phyloP scores from a whole-genome alignment of 768 basidiomycete genomes.

The Suillus weaverae region DNA sequence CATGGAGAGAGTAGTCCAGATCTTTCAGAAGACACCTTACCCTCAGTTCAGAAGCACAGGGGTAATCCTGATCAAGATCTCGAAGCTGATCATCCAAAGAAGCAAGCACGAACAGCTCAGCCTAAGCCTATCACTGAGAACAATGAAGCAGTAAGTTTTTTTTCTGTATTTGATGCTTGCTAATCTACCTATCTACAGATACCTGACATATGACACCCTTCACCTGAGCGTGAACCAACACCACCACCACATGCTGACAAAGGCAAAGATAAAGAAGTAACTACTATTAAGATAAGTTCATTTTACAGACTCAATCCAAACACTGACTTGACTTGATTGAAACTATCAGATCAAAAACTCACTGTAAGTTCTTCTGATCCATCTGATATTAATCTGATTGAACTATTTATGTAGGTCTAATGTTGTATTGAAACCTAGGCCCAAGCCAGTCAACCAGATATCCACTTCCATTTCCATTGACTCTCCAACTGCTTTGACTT shows the following conservation, averaged over 20 bases:
- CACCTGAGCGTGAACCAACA: background rate
- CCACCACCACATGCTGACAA: background rate
- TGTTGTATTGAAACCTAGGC: background rate
- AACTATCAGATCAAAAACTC: background rate
- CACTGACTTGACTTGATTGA: background rate
- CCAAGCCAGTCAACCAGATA: background rate
- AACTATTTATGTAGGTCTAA: background rate
- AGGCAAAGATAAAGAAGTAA: too few species aligned
- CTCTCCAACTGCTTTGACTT: background rate
- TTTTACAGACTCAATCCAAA: background rate
- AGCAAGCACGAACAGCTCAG: too few species aligned
- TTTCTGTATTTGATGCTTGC: too few species aligned
- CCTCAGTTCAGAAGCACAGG: too few species aligned
- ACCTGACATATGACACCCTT: too few species aligned
- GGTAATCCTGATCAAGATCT: too few species aligned
- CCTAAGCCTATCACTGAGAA: too few species aligned
- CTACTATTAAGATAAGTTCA: background rate
- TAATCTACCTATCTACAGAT: too few species aligned
- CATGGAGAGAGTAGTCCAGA: too few species aligned
- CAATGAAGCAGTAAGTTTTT: too few species aligned
- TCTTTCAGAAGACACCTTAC: too few species aligned
- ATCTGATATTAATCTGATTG: background rate
- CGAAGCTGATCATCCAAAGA: too few species aligned
- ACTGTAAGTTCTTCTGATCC: background rate
- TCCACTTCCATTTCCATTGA: background rate